These are phyloP conservation scores for Fusarium drepaniforme DNA, from an alignment of 2,329 filamentous ascomycete genomes.

Conservation along the genomic window DNA sequence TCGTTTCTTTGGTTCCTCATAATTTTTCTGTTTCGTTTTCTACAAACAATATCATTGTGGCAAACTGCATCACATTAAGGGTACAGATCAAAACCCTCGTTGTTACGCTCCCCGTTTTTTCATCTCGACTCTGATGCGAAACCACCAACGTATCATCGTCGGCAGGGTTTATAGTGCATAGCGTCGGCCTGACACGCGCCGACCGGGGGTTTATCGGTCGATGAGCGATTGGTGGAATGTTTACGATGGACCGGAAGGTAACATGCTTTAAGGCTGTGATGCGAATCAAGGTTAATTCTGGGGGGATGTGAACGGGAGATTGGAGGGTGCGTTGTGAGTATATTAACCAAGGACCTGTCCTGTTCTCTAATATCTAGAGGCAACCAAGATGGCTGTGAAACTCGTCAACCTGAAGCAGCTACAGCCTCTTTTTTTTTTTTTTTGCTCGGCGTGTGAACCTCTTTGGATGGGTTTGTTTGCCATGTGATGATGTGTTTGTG, in stretches of 20 bases:
- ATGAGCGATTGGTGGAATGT: conserved; percentile 6
- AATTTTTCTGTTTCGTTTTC: background rate
- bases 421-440: conserved; percentile 3
- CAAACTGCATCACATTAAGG: background rate
- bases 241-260: background rate
- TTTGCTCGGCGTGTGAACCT: background rate
- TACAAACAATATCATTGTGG: background rate
- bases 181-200: background rate
- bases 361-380: background rate
- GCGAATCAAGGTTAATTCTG: conserved; percentile 8
- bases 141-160: conserved; percentile 34
- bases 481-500: background rate
- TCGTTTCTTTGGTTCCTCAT: background rate
- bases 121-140: conserved; percentile 28
- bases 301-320: conserved; percentile 8
- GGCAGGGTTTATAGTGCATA: conserved; percentile 13
- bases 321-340: conserved; percentile 3
- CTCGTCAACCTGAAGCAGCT: conserved; percentile 3
- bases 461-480: background rate
- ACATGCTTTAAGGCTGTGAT: background rate
- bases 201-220: background rate
- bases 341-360: conserved; percentile 11
- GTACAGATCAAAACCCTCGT: background rate
- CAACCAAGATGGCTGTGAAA: background rate
- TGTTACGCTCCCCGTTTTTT: conserved; percentile 13